Percentiles rank a stretch among this genome's conserved stretches.
phyloP scores from a whole-genome alignment of 192 early-diverging fungal genomes.

The Borealophlyctis nickersoniae region DNA sequence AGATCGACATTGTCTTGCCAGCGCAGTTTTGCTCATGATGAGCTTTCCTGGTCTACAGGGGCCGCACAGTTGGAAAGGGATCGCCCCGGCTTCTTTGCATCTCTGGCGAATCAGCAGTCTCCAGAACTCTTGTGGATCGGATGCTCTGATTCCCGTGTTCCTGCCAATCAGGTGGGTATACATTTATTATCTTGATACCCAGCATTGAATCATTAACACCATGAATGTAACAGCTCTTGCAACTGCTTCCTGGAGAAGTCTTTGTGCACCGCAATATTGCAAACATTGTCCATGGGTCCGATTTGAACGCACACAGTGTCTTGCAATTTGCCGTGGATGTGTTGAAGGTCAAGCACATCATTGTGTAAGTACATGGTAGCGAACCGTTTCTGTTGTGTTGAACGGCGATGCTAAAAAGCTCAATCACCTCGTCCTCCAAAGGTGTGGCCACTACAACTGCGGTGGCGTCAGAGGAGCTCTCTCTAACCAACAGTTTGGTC shows the following conservation, averaged over 20 bases:
- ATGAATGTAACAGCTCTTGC: constrained; percentile 4
- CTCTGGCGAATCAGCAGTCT: constrained; percentile 66
- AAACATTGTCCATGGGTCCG: constrained; percentile 78
- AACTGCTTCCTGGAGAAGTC: constrained; percentile 62
- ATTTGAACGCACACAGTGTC: constrained; percentile 75
- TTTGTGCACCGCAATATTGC: constrained; percentile 96
- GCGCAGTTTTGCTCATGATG: too few relatives aligned
- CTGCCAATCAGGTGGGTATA: constrained; percentile 42
- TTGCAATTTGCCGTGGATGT: constrained; percentile 86
- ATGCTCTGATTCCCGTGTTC: constrained; percentile 86
- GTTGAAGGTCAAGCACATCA: constrained; percentile 82
- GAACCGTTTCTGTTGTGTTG: background rate
- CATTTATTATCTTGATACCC: background rate
- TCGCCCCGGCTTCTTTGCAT: constrained; percentile 67
- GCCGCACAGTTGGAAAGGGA: constrained; percentile 30
- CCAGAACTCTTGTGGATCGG: constrained; percentile 88
- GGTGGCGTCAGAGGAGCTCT: constrained; percentile 45
- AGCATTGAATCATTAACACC: background rate
- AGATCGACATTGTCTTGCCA: background rate
- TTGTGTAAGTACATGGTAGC: constrained; percentile 62
- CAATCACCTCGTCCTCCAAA: background rate
- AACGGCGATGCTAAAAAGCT: background rate
- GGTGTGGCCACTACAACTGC: constrained; percentile 39
- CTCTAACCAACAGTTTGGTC: constrained; percentile 37
- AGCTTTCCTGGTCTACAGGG: too few relatives aligned